phyloP scores from a whole-genome alignment of 2,329 filamentous ascomycete genomes.

The Fusarium acutatum region DNA sequence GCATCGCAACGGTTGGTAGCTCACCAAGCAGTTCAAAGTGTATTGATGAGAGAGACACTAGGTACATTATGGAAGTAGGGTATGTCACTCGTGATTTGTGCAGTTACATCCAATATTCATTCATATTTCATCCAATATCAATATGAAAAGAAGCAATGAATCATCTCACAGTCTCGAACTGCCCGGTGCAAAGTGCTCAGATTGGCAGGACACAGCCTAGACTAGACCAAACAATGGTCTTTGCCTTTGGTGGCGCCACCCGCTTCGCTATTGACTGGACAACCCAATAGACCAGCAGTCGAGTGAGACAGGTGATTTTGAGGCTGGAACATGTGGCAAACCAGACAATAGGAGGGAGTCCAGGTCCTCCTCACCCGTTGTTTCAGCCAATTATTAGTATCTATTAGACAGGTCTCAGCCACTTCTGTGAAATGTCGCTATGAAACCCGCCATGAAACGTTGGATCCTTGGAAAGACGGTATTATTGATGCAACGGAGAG shows the following conservation, averaged over 20 bases:
- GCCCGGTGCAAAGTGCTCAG: not conserved
- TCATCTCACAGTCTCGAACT: not conserved
- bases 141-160: not conserved
- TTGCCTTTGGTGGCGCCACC: conserved; percentile 7
- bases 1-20: not conserved
- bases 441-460: conserved; percentile 12
- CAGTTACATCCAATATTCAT: not conserved
- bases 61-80: not conserved
- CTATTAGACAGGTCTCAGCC: conserved; percentile 1
- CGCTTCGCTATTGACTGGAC: conserved; percentile 3
- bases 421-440: not conserved
- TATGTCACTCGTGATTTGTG: not conserved
- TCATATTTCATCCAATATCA: not conserved
- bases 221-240: not conserved
- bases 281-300: not conserved
- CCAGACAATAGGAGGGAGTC: not conserved
- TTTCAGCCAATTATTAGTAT: conserved; percentile 3
- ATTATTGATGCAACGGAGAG: not conserved
- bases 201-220: not conserved
- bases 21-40: not conserved
- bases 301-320: not conserved
- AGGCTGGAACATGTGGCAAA: not conserved
- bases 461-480: not conserved
- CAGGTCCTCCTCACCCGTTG: not conserved
- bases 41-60: not conserved